Percentiles rank a stretch among this genome's conserved stretches.
Evolutionary conservation across 139 green algal species (phyloP).

Genomic region (Parachlorella kessleri): DNA sequence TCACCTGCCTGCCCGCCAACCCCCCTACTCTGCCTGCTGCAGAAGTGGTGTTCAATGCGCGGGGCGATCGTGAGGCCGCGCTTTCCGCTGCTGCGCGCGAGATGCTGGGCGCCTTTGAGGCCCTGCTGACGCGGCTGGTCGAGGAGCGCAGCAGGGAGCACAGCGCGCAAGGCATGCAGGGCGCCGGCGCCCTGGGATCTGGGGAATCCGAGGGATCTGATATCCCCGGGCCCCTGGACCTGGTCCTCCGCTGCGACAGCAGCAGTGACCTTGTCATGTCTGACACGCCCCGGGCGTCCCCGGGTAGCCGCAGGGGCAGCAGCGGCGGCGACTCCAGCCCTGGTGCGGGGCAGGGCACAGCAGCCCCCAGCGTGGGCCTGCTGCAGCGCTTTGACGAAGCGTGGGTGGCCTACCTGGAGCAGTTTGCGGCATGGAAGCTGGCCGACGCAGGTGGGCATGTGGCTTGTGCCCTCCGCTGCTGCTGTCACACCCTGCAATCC

Average conservation of each 20-base stretch:
- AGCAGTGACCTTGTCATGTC: not conserved
- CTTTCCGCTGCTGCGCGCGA: constrained; percentile 50
- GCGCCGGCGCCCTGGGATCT: not conserved
- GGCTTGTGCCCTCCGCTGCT: too few relatives aligned
- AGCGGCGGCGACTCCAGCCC: not conserved
- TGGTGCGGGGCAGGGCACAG: not conserved
- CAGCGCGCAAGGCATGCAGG: not conserved
- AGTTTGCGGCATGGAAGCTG: constrained; percentile 93
- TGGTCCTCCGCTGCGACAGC: too few relatives aligned
- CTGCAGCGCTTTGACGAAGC: constrained; percentile 74
- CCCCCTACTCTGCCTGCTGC: not conserved
- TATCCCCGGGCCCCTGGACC: too few relatives aligned
- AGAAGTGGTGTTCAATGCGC: constrained; percentile 47
- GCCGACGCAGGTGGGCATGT: constrained; percentile 55
- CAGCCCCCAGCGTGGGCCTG: not conserved
- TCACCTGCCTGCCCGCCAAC: not conserved
- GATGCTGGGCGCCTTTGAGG: constrained; percentile 74
- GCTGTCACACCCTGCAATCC: too few relatives aligned
- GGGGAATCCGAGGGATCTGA: too few relatives aligned
- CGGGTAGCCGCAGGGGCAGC: too few relatives aligned
- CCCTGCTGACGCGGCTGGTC: constrained; percentile 57
- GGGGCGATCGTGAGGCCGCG: constrained; percentile 56
- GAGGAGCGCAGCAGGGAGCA: not conserved
- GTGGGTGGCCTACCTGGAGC: constrained; percentile 91
- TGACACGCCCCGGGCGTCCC: not conserved